Percentiles rank a stretch among this genome's conserved stretches.
These are phyloP conservation scores for Anisogramma anomala DNA, from an alignment of 2,329 filamentous ascomycete species.

Conservation along the genomic window DNA sequence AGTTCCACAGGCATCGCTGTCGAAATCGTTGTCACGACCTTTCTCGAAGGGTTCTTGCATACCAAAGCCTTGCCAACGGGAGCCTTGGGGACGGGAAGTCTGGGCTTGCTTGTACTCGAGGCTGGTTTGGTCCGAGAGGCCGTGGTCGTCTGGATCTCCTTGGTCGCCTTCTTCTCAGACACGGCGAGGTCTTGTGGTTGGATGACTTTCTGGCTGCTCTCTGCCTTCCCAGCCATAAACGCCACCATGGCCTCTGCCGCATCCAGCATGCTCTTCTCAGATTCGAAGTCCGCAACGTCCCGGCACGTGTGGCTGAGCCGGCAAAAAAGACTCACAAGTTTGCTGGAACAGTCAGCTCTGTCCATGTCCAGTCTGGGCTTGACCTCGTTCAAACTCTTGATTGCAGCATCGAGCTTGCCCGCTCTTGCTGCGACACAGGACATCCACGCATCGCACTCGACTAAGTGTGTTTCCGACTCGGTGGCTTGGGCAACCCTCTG, in stretches of 20 bases:
- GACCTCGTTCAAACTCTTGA: conserved; percentile 42
- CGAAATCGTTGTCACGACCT: conserved; percentile 11
- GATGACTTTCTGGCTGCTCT: too few species aligned
- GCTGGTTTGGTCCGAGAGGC: conserved; percentile 22
- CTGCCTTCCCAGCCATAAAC: conserved; percentile 19
- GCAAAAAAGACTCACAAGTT: conserved; percentile 38
- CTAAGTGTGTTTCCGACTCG: conserved; percentile 46
- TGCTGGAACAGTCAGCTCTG: conserved; percentile 31
- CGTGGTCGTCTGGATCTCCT: conserved; percentile 23
- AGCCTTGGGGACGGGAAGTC: conserved; percentile 15
- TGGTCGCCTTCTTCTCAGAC: conserved; percentile 27
- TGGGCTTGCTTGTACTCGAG: conserved; percentile 19
- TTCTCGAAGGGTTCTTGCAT: conserved; percentile 8
- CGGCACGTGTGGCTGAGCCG: conserved; percentile 45
- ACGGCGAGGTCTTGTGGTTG: conserved; percentile 15
- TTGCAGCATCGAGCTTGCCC: conserved; percentile 47
- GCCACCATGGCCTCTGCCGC: conserved; percentile 38
- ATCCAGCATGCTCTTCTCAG: conserved; percentile 32
- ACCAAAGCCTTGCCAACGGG: background rate
- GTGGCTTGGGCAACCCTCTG: conserved; percentile 63
- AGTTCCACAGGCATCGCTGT: conserved; percentile 1
- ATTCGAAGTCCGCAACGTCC: conserved; percentile 33
- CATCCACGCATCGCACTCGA: conserved; percentile 43
- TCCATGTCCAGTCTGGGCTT: conserved; percentile 41
- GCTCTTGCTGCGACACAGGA: conserved; percentile 45